phyloP scores from a whole-genome alignment of 1,139 yeast species.

The Ogataea hybrid region DNA sequence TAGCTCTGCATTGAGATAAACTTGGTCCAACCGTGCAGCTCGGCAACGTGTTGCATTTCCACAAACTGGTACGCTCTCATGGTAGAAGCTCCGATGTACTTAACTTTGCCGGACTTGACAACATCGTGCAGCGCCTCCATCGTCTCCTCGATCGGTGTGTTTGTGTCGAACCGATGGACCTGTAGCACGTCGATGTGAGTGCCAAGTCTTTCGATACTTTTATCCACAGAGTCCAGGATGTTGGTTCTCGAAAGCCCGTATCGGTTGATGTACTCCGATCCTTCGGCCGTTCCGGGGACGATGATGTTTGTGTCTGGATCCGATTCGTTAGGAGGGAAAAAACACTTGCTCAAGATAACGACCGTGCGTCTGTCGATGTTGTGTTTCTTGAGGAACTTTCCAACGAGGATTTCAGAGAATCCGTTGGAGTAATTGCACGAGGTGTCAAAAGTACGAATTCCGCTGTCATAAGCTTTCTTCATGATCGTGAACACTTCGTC shows the following conservation, averaged over 20 bases:
- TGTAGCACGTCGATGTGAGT: slow-evolving; percentile 49
- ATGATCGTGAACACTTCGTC: slow-evolving; percentile 39
- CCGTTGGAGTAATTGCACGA: slow-evolving; percentile 51
- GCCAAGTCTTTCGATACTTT: slow-evolving; percentile 49
- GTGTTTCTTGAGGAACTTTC: slow-evolving; percentile 44
- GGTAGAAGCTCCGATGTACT: slow-evolving; percentile 61
- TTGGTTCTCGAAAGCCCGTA: slow-evolving; percentile 54
- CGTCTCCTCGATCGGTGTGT: slow-evolving; percentile 46
- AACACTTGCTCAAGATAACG: slow-evolving; percentile 47
- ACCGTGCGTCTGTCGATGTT: slow-evolving; percentile 44
- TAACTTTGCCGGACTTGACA: slow-evolving; percentile 44
- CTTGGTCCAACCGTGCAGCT: slow-evolving; percentile 49
- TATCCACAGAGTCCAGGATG: slow-evolving; percentile 49
- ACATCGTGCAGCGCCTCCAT: slow-evolving; percentile 55
- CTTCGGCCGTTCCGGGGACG: slow-evolving; percentile 10
- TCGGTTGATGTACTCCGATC: slow-evolving; percentile 35
- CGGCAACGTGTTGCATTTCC: slow-evolving; percentile 50
- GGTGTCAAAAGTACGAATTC: slow-evolving; percentile 55
- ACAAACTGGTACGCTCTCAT: slow-evolving; percentile 51
- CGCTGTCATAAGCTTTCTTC: slow-evolving; percentile 50
- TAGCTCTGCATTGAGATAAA: slow-evolving; percentile 60
- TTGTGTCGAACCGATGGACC: slow-evolving; percentile 49
- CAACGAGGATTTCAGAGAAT: slow-evolving; percentile 40
- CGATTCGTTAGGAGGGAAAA: slow-evolving; percentile 32
- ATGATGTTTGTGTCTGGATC: slow-evolving; percentile 21